phyloP scores from a whole-genome alignment of 768 basidiomycete genomes.

The Agaricus blazei region DNA sequence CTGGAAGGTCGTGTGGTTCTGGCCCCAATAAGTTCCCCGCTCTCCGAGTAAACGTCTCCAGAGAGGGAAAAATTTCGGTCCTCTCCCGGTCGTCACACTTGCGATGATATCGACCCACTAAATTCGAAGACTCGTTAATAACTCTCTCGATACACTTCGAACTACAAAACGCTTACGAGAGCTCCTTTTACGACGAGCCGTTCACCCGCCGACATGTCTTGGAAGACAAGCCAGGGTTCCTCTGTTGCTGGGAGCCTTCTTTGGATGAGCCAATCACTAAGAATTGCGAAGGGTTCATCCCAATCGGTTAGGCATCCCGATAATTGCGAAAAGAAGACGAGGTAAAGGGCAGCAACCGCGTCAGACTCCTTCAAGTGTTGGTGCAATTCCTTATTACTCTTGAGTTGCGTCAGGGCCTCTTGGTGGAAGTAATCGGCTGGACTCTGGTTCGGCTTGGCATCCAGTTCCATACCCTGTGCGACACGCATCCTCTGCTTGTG shows the following conservation, averaged over 20 bases:
- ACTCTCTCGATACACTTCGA: background rate
- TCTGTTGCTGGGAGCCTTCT: slow-evolving; percentile 59
- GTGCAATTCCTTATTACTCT: slow-evolving; percentile 46
- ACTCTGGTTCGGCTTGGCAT: slow-evolving; percentile 49
- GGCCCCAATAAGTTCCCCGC: slow-evolving; percentile 17
- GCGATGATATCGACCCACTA: slow-evolving; percentile 81
- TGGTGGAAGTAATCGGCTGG: slow-evolving; percentile 63
- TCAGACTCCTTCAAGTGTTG: slow-evolving; percentile 60
- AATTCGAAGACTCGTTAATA: slow-evolving; percentile 12
- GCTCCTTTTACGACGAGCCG: slow-evolving; percentile 65
- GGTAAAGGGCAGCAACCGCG: slow-evolving; percentile 74
- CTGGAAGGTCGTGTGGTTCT: slow-evolving; percentile 26
- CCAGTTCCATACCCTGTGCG: slow-evolving; percentile 55
- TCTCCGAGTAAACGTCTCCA: slow-evolving; percentile 62
- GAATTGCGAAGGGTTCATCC: slow-evolving; percentile 63
- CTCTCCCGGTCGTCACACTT: slow-evolving; percentile 51
- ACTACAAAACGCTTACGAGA: slow-evolving; percentile 48
- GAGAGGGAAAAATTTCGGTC: slow-evolving; percentile 61
- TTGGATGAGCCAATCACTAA: slow-evolving; percentile 72
- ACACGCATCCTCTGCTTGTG: slow-evolving; percentile 61
- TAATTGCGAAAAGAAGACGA: slow-evolving; percentile 69
- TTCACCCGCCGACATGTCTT: slow-evolving; percentile 45
- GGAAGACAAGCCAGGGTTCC: slow-evolving; percentile 56
- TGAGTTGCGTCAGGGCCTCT: slow-evolving; percentile 61
- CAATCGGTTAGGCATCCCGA: slow-evolving; percentile 67